Base-by-base conservation (phyloP, 768 basidiomycete species). In the Lyophyllum semitale region DNA sequence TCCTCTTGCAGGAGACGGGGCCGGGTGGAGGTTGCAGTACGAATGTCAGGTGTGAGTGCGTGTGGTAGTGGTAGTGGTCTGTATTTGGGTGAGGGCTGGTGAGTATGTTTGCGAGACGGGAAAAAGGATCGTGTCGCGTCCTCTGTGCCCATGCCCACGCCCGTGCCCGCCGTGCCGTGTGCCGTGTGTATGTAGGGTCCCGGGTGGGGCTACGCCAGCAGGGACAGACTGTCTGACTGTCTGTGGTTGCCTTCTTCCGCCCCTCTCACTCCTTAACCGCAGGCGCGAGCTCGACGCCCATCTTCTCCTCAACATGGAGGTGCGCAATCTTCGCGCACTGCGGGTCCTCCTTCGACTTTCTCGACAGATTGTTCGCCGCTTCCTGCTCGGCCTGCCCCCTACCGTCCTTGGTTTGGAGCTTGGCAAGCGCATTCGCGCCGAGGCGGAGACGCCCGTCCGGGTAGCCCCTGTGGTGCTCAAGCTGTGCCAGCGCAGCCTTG, bases 401-500 rank as follows among this genome's bases (percentile, higher is more conserved):
- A 35, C 55, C 54, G 35, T 66, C 75, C 57, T 74, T 73, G 33
- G 68, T 64, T 61, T 77, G 76, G 26, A 67, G 66, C 58, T 76
- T 73, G 7, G 69, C 72, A 40, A 73, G 66, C 38, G 76, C 72
- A 56, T 80, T 79, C 13, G 77, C 69, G 17, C 82, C 84, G 4
- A 87, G 89, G 46, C 87, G 79, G 68, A 91, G 92, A 46, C 91
- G 77, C 89, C 91, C 92, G 69, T 91, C 87, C 1, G 90, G 90
- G 66, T 91, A 91, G 53, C 82, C 77, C 46, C 77, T 76, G 50
- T 88, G 79, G 66, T 92, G 90, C 66, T 90, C 89, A 0, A 81
- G 84, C 63, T 87, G 86, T 0, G 90, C 90, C 5, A 73, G 38
- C 81, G 75, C 4, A 87, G 91, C 69, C 86, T 87, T 30, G 78